phyloP scores from a whole-genome alignment of 495 filamentous ascomycete genomes.

The Aspergillus baeticus region DNA sequence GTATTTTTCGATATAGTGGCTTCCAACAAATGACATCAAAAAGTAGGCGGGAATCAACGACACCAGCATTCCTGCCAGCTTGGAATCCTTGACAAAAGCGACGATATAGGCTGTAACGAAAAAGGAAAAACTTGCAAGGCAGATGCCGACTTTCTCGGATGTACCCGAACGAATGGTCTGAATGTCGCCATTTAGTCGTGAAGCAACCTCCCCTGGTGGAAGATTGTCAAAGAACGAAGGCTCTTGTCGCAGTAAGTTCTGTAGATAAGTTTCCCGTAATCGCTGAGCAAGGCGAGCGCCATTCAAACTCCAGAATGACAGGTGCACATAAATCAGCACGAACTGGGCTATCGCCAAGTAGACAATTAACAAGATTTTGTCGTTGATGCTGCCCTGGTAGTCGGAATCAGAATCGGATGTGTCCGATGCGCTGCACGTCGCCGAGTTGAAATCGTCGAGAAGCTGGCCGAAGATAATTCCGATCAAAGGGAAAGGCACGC shows the following conservation, averaged over 20 bases:
- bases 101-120: constrained; percentile 65
- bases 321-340: constrained; percentile 53
- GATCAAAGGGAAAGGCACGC: constrained; percentile 67
- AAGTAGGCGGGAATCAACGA: constrained; percentile 65
- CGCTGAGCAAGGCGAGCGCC: constrained; percentile 62
- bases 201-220: constrained; percentile 59
- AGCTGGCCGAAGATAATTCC: constrained; percentile 68
- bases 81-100: constrained; percentile 58
- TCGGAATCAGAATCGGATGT: constrained; percentile 19
- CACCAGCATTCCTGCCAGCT: constrained; percentile 41
- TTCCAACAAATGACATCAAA: constrained; percentile 61
- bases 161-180: constrained; percentile 61
- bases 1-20: constrained; percentile 59
- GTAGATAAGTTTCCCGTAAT: constrained; percentile 58
- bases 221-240: constrained; percentile 59
- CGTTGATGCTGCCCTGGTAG: constrained; percentile 48
- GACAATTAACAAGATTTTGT: constrained; percentile 59
- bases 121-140: constrained; percentile 55
- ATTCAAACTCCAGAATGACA: constrained; percentile 58
- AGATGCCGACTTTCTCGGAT: constrained; percentile 66
- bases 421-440: constrained; percentile 41
- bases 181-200: constrained; percentile 59
- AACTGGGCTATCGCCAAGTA: constrained; percentile 64
- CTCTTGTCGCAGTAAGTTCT: constrained; percentile 58
- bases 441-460: constrained; percentile 62